A percentile compares a stretch with the other conserved stretches of the same genome.
Conservation (phyloP, 78 protist genomes). For the Dictyostelium purpureum region DNA sequence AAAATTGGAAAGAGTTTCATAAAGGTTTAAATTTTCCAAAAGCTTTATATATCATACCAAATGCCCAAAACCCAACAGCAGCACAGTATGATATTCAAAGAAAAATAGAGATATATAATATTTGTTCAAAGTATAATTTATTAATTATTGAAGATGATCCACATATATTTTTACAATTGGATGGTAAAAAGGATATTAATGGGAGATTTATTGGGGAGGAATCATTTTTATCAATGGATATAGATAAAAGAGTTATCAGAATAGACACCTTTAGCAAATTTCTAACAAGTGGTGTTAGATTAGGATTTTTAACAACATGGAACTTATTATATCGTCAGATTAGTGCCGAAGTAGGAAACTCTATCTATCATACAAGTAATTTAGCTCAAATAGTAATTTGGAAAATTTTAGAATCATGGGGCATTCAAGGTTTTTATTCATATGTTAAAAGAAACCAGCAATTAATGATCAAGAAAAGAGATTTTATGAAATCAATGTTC, state of each 20-base stretch:
- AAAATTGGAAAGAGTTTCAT: conserved; percentile 27
- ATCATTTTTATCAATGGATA: conserved; percentile 80
- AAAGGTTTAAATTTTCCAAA: conserved; percentile 33
- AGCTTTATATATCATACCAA: conserved; percentile 86
- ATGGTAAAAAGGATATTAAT: background rate
- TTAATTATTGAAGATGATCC: conserved; percentile 95
- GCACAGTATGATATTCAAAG: conserved; percentile 64
- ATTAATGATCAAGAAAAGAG: too few species aligned
- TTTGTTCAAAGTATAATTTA: conserved; percentile 70
- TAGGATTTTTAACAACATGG: conserved; percentile 88
- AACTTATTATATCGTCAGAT: conserved; percentile 56
- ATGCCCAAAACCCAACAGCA: conserved; percentile 89
- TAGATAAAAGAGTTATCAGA: conserved; percentile 90
- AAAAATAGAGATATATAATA: conserved; percentile 50
- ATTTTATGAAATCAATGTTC: too few species aligned
- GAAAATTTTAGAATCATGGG: conserved; percentile 35
- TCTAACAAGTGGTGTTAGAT: conserved; percentile 89
- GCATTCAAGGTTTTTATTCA: conserved; percentile 72
- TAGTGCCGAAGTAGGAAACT: conserved; percentile 55
- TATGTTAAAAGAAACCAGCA: too few species aligned
- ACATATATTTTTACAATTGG: conserved; percentile 85
- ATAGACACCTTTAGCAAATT: conserved; percentile 88
- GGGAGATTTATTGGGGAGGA: too few species aligned
- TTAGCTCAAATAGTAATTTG: conserved; percentile 25
- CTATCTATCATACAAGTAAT: conserved; percentile 74